Base-by-base conservation (phyloP, 768 basidiomycete genomes). In the Tremella fuciformis region DNA sequence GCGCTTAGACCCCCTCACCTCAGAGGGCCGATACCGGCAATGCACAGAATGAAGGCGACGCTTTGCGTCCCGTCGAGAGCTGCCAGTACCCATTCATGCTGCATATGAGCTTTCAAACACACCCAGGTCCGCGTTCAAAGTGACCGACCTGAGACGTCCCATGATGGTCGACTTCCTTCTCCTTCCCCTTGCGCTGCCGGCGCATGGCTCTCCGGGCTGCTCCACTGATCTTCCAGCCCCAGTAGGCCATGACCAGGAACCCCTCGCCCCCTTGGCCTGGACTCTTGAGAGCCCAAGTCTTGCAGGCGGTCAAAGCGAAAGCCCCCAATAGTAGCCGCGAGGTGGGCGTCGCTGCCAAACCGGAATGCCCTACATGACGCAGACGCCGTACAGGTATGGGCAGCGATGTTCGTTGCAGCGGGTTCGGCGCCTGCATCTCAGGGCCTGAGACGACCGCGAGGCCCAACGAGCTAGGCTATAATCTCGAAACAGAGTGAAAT, bases 241-340 rank as follows among this genome's bases (percentile, higher is more conserved):
- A 69, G 26, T 58, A 60, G 2, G 60, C 60, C 16, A 69, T 42
- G 8, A 69, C 59, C 16, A 72, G 47, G 63, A 63, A 61, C 8
- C 70, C 67, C 11, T 46, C 53, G 0, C 67, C 67, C 22, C 70
- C 65, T 1, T 55, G 39, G 19, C 41, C 29, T 13, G 21, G n/a
- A 24, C 4, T 8, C 24, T 63, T 53, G 22, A 67, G 38, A 1
- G 65, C 62, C 63, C 61, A 67, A n/a, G 47, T 59, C 47, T 60
- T 63, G 8, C 53, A 50, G 2, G 60, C 60, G 1, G 69, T 53
- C 15, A 67, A 41, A 29, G 69, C 69, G n/a, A 67, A 53, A 3
- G 66, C 66, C 3, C 57, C 65, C 13, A 66, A 44, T 11, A 70
- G 58, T 2, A 66, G 29, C 13, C 62, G 53, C 7, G 64, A 37